These are phyloP conservation scores for Butyriboletus loyo DNA, from an alignment of 768 basidiomycete species.

Conservation along the genomic window DNA sequence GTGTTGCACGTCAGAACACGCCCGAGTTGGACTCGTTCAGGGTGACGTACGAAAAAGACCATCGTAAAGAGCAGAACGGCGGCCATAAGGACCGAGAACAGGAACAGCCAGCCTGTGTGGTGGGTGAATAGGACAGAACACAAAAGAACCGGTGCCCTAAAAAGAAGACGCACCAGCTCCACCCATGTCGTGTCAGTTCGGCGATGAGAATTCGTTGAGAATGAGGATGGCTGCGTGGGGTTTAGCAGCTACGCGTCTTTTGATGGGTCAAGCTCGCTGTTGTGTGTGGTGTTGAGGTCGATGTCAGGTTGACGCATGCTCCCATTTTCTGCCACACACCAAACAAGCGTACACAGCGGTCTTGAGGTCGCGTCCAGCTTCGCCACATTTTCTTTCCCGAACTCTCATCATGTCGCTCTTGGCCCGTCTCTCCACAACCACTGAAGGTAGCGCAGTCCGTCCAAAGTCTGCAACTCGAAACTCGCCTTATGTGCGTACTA, in stretches of 20 bases:
- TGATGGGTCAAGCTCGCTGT: not conserved
- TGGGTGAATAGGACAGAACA: not conserved
- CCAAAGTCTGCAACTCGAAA: constrained; percentile 29
- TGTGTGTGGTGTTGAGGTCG: not conserved
- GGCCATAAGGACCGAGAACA: constrained; percentile 93
- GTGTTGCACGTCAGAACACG: constrained; percentile 1
- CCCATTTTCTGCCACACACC: constrained; percentile 28
- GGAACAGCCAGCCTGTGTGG: constrained; percentile 87
- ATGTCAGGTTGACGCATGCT: not conserved
- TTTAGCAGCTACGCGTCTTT: not conserved
- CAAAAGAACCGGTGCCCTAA: not conserved
- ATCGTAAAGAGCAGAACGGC: constrained; percentile 95
- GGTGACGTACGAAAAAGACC: constrained; percentile 92
- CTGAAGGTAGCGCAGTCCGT: constrained; percentile 30
- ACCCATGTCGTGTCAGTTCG: constrained; percentile 32
- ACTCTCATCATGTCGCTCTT: constrained; percentile 29
- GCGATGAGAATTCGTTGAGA: not conserved
- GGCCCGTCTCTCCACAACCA: constrained; percentile 27
- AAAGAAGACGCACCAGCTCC: constrained; percentile 38
- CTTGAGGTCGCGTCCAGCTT: not conserved
- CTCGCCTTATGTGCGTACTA: constrained; percentile 36
- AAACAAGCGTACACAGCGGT: constrained; percentile 25
- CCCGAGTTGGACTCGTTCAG: not conserved
- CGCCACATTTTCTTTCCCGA: constrained; percentile 5
- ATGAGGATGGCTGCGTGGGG: not conserved